Evolutionary conservation across 768 basidiomycete species (phyloP).

Genomic region (Lepiota brunneoincarnata): DNA sequence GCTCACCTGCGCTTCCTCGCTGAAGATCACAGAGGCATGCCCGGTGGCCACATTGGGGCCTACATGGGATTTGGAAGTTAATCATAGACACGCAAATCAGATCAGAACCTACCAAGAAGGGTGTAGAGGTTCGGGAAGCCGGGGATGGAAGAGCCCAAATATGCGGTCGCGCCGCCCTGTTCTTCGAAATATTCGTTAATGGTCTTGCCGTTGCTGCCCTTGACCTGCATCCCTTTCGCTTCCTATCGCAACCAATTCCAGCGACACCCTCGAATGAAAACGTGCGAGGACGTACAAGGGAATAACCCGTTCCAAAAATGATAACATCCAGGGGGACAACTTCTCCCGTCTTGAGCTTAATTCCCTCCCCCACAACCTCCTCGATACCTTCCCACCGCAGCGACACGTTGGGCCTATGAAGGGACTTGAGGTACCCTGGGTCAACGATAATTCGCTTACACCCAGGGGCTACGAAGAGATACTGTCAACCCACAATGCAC

Average conservation of each 20-base stretch:
- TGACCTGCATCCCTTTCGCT: constrained; percentile 31
- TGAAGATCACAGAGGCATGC: constrained; percentile 56
- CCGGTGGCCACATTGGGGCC: constrained; percentile 58
- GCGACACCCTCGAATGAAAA: constrained; percentile 1
- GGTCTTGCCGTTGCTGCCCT: constrained; percentile 40
- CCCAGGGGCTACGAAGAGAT: constrained; percentile 41
- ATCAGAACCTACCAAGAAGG: constrained; percentile 38
- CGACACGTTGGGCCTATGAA: constrained; percentile 52
- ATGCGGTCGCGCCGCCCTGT: constrained; percentile 50
- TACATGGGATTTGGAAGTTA: constrained; percentile 18
- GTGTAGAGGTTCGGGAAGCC: constrained; percentile 56
- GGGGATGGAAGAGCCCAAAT: constrained; percentile 50
- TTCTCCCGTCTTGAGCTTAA: constrained; percentile 47
- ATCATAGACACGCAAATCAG: constrained; percentile 9
- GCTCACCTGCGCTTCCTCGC: constrained; percentile 52
- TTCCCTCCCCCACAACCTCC: constrained; percentile 45
- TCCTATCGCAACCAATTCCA: constrained; percentile 26
- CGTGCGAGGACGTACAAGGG: constrained; percentile 32
- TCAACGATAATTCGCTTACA: constrained; percentile 67
- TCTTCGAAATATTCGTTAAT: constrained; percentile 43
- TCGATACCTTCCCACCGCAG: constrained; percentile 48
- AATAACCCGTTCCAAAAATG: constrained; percentile 56
- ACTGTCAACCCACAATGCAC: not conserved
- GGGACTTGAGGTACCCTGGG: constrained; percentile 51
- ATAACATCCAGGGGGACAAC: constrained; percentile 54